Evolutionary conservation across 2,329 filamentous ascomycete genomes (phyloP).

Genomic region (Alternaria solani): DNA sequence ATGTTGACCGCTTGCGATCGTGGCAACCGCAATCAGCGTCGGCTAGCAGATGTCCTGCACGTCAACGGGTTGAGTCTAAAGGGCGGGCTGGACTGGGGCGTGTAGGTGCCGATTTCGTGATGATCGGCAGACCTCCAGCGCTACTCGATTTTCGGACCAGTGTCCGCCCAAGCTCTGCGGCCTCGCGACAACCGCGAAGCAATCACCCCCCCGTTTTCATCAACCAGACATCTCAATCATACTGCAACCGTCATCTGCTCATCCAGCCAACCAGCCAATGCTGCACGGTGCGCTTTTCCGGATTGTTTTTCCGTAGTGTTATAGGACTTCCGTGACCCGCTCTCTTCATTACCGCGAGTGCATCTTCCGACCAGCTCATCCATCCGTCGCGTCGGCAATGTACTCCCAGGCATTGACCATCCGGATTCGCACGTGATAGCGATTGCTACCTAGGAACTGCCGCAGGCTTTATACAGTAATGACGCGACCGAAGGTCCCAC

Average conservation of each 20-base stretch:
- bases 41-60: slow-evolving; percentile 21
- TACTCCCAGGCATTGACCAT: slow-evolving; percentile 17
- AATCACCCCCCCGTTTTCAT: neutral
- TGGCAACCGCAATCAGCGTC: slow-evolving; percentile 26
- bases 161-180: slow-evolving; percentile 7
- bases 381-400: slow-evolving; percentile 37
- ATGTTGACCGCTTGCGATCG: slow-evolving; percentile 11
- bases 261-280: slow-evolving; percentile 6
- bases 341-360: slow-evolving; percentile 22
- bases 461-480: slow-evolving; percentile 25
- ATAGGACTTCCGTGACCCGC: slow-evolving; percentile 21
- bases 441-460: slow-evolving; percentile 8
- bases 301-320: neutral
- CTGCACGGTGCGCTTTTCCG: slow-evolving; percentile 14
- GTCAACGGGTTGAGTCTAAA: slow-evolving; percentile 15
- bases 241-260: slow-evolving; percentile 13
- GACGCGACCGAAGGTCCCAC: slow-evolving; percentile 48
- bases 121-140: slow-evolving; percentile 18
- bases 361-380: slow-evolving; percentile 41
- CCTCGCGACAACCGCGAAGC: neutral
- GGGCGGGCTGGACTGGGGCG: slow-evolving; percentile 6
- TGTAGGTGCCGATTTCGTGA: slow-evolving; percentile 8
- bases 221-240: slow-evolving; percentile 3
- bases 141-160: slow-evolving; percentile 13
- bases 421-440: slow-evolving; percentile 34